Evolutionary conservation across 805 yeast species (phyloP), one percentile per base, ranked within the genome.

Genomic region (Pichia deserticola): DNA sequence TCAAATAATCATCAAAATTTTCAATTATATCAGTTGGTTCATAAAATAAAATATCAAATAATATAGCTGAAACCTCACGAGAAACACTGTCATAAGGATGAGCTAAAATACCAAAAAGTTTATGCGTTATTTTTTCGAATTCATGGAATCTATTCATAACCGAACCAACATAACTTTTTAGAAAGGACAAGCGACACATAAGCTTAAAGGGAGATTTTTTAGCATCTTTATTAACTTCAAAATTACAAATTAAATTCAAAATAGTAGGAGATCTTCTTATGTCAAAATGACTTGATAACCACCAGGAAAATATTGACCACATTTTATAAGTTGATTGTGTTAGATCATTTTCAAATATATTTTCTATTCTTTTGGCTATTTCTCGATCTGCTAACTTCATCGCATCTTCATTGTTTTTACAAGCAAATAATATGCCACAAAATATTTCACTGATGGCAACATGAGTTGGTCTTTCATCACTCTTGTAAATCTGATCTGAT

Each of bases 231-330:
- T 76, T 77, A 15, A 82, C 60, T 4, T 71, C 65, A 47, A 83
- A 73, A 32, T 73, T 65, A 20, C 75, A 63, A 13, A 86, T 67
- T 8, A 69, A 66, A 33, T 68, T 61, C 27, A 73, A 64, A 3
- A 85, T 62, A 11, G 74, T 72, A 12, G 83, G 81, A 48, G 78
- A 75, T 51, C 96, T 75, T 60, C 96, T 76, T 44, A 74, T 55
- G 62, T 87, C 95, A 37, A 81, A 70, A 56, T 78, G 82, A 0
- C 79, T 64, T 0, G 89, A 85, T 1, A 81, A 60, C 86, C 89
- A 84, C 84, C 88, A 83, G 4, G 84, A 71, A 45, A 87, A 77
- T 0, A 88, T 76, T 36, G 74, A 73, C 97, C 97, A 93, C 39
- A 86, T 79, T 20, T 74, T 77, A 37, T 75, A 66, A 4, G 82